Conservation (phyloP, 75 land plant genomes). For the Pseudotsuga menziesii region DNA sequence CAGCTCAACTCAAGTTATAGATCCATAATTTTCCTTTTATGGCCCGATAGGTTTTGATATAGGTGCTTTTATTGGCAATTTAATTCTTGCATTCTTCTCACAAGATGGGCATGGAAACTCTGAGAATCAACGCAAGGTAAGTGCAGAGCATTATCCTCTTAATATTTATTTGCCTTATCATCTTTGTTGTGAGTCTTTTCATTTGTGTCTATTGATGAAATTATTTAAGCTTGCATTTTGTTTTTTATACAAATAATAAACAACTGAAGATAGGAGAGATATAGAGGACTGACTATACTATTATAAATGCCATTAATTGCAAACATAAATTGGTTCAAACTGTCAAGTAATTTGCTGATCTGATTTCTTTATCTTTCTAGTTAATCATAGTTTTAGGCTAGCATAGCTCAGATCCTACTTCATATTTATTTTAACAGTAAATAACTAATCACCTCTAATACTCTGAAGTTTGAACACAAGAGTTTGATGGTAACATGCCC, state of each 20-base stretch:
- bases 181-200: not conserved
- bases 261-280: not conserved
- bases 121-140: slow-evolving; percentile 61
- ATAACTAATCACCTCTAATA: no score
- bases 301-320: not conserved
- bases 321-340: no score
- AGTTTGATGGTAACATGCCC: no score
- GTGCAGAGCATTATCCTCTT: not conserved
- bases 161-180: not conserved
- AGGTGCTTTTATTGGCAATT: slow-evolving; percentile 91
- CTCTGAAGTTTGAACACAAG: no score
- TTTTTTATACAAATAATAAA: not conserved
- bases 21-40: slow-evolving; percentile 95
- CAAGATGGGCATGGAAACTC: slow-evolving; percentile 94
- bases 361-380: no score
- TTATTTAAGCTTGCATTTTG: not conserved
- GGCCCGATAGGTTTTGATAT: slow-evolving; percentile 99
- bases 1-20: slow-evolving; percentile 89
- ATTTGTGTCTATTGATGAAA: not conserved
- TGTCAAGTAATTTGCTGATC: no score
- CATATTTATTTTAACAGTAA: no score
- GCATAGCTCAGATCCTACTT: no score
- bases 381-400: no score
- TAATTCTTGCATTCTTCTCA: slow-evolving; percentile 76
- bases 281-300: not conserved